These are phyloP conservation scores for Neurospora sp. DNA, from an alignment of 495 filamentous ascomycete species.

Conservation along the genomic window DNA sequence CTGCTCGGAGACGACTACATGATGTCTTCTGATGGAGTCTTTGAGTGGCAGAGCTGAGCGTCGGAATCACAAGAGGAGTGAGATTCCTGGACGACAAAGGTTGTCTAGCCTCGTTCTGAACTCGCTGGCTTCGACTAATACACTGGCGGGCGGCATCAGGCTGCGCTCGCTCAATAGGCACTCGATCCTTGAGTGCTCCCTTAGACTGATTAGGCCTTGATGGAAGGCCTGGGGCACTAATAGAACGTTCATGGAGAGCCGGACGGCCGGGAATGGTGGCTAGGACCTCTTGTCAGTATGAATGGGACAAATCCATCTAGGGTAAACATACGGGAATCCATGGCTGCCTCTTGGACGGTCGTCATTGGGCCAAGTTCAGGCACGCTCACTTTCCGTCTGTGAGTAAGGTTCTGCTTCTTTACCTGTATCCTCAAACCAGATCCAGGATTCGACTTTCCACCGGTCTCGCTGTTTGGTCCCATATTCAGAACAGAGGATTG, in stretches of 20 bases:
- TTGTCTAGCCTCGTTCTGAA: conserved; percentile 15
- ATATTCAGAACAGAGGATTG: conserved; percentile 37
- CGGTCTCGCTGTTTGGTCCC: conserved; percentile 33
- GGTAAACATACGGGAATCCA: conserved; percentile 62
- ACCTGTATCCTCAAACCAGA: conserved; percentile 36
- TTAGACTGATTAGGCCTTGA: conserved; percentile 37
- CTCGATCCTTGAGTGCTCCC: conserved; percentile 18
- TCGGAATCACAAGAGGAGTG: conserved; percentile 41
- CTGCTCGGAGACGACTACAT: conserved; percentile 29
- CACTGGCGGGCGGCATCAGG: conserved; percentile 2
- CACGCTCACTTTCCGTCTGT: conserved; percentile 52
- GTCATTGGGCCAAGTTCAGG: conserved; percentile 58
- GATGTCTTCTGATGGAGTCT: conserved; percentile 29
- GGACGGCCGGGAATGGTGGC: conserved; percentile 66
- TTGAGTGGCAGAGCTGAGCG: conserved; percentile 24
- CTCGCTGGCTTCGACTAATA: conserved; percentile 12
- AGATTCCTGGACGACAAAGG: conserved; percentile 42
- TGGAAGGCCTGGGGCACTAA: conserved; percentile 47
- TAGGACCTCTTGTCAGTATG: conserved; percentile 28
- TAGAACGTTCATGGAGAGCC: conserved; percentile 56
- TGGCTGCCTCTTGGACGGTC: conserved; percentile 53
- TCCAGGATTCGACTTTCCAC: conserved; percentile 29
- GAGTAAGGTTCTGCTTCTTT: conserved; percentile 42
- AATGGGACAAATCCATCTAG: not conserved
- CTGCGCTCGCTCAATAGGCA: conserved; percentile 21